Conservation (phyloP, 768 basidiomycete genomes). For the Termitomyces bulborhizus region DNA sequence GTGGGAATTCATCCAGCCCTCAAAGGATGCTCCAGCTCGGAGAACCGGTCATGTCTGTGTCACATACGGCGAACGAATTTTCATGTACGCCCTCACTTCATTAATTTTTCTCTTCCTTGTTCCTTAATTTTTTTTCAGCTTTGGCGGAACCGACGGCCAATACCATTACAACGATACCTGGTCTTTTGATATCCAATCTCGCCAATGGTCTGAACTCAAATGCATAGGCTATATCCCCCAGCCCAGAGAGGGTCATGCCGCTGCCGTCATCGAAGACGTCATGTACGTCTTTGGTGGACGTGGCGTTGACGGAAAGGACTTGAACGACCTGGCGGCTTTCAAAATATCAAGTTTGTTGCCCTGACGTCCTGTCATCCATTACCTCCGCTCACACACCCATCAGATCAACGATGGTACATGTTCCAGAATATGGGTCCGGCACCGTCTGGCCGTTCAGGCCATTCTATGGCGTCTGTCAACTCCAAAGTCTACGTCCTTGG, state of each 20-base stretch:
- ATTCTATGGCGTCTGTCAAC: constrained; percentile 95
- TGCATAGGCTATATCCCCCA: constrained; percentile 97
- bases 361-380: background rate
- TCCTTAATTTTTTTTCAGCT: constrained; percentile 37
- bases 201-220: constrained; percentile 84
- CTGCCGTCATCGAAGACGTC: constrained; percentile 94
- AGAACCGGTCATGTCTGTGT: constrained; percentile 92
- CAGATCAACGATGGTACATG: constrained; percentile 99
- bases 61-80: constrained; percentile 74
- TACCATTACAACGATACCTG: constrained; percentile 99
- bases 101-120: constrained; percentile 9
- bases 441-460: constrained; percentile 88
- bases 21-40: constrained; percentile 62
- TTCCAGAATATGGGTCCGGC: constrained; percentile 99
- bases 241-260: constrained; percentile 93
- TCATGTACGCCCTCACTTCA: constrained; percentile 49
- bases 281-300: constrained; percentile 97
- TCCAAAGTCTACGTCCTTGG: constrained; percentile 89
- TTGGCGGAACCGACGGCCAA: constrained; percentile 97
- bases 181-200: constrained; percentile 80
- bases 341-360: constrained; percentile 82
- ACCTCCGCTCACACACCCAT: constrained; percentile 3
- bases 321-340: constrained; percentile 93
- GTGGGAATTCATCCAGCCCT: constrained; percentile 78
- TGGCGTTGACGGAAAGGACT: constrained; percentile 94